Evolutionary conservation across 2,329 filamentous ascomycete species (phyloP).

Genomic region (Fusarium acutatum): DNA sequence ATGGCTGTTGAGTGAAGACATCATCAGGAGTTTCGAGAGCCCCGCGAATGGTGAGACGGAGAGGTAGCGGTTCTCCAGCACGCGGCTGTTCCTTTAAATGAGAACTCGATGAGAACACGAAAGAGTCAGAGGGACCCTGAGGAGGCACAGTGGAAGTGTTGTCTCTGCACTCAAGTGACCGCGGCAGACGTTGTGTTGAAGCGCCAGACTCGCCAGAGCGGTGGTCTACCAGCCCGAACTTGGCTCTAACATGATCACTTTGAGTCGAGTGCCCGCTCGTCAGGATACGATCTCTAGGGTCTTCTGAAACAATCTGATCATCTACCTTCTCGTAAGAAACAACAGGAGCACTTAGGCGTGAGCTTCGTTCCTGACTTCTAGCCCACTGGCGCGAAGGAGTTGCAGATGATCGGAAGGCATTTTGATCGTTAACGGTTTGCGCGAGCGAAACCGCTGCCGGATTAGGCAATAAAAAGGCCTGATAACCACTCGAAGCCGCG

Average conservation of each 20-base stretch:
- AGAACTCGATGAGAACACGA: background rate
- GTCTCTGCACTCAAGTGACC: background rate
- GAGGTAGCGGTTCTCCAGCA: background rate
- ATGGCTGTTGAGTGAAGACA: background rate
- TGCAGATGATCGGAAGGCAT: rapidly evolving
- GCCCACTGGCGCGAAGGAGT: background rate
- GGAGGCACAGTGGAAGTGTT: background rate
- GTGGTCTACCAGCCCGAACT: background rate
- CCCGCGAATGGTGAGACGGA: background rate
- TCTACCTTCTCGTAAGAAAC: background rate
- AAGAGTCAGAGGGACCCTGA: background rate
- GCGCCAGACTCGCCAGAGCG: background rate
- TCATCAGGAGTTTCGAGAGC: too few relatives aligned
- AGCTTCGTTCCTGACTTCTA: background rate
- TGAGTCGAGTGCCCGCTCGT: background rate
- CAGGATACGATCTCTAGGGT: background rate
- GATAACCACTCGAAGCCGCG: rapidly evolving
- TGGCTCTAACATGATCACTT: background rate
- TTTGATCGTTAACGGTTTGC: background rate
- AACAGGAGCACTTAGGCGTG: too few relatives aligned
- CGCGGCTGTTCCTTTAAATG: background rate
- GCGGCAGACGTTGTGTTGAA: background rate
- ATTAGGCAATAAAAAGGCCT: background rate
- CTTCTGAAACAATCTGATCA: background rate
- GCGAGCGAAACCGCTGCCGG: background rate